Evolutionary conservation across 192 early-diverging fungal species (phyloP).

Genomic region (Podila verticillata): DNA sequence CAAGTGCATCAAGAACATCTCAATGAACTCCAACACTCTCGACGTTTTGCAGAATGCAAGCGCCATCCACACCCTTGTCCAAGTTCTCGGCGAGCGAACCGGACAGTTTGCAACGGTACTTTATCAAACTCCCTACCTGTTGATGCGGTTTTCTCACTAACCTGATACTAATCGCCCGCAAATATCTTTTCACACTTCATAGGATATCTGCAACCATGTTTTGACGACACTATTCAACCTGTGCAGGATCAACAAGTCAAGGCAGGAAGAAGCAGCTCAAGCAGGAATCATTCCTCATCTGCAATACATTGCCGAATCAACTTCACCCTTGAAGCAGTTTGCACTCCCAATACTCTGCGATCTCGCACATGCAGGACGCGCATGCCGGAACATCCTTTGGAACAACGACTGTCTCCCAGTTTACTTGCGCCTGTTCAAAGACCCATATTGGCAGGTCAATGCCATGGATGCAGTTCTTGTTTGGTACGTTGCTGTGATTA

Average conservation of each 20-base stretch:
- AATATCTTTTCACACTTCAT: neutral
- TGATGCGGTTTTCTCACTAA: neutral
- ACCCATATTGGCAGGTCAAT: slow-evolving; percentile 67
- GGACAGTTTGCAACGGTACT: slow-evolving; percentile 26
- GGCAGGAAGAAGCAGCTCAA: slow-evolving; percentile 63
- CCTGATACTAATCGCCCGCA: neutral
- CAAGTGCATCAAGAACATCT: slow-evolving; percentile 71
- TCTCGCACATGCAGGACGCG: slow-evolving; percentile 62
- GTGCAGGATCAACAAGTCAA: slow-evolving; percentile 64
- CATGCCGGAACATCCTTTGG: slow-evolving; percentile 60
- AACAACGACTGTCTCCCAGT: slow-evolving; percentile 51
- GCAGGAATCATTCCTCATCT: slow-evolving; percentile 68
- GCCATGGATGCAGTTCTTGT: slow-evolving; percentile 66
- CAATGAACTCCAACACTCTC: slow-evolving; percentile 66
- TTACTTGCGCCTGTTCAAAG: slow-evolving; percentile 62
- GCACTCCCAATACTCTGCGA: slow-evolving; percentile 70
- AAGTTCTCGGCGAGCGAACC: slow-evolving; percentile 46
- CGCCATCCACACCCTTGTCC: slow-evolving; percentile 59
- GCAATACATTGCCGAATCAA: slow-evolving; percentile 53
- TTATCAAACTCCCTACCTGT: neutral
- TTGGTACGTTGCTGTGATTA: slow-evolving; percentile 53
- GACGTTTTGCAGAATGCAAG: slow-evolving; percentile 56
- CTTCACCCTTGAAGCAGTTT: slow-evolving; percentile 66
- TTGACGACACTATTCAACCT: slow-evolving; percentile 69
- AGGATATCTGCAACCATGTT: slow-evolving; percentile 68